These are phyloP conservation scores for Rhizopogon sp. DNA, from an alignment of 768 basidiomycete species.

Conservation along the genomic window DNA sequence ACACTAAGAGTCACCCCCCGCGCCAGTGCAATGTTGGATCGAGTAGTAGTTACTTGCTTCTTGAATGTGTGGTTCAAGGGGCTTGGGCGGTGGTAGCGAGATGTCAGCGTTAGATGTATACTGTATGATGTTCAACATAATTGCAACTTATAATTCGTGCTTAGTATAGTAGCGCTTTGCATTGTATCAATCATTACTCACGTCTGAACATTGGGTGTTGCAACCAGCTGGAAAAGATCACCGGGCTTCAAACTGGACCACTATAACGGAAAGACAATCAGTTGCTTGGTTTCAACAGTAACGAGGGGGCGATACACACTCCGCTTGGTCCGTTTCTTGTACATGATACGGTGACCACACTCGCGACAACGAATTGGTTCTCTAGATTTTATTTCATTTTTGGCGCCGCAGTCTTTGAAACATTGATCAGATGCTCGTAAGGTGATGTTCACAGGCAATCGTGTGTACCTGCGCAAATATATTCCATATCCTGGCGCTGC, in stretches of 20 bases:
- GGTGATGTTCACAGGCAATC: neutral
- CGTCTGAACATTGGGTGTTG: neutral
- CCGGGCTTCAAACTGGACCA: constrained; percentile 31
- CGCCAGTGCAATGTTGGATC: constrained; percentile 39
- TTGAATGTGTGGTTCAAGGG: constrained; percentile 47
- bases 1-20: constrained; percentile 37
- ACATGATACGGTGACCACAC: constrained; percentile 98
- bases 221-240: constrained; percentile 7
- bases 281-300: neutral
- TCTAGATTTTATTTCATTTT: constrained; percentile 85
- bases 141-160: constrained; percentile 4
- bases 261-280: constrained; percentile 9
- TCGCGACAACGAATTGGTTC: constrained; percentile 96
- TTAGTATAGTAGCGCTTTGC: neutral
- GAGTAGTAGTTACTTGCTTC: constrained; percentile 48
- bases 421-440: constrained; percentile 8
- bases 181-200: neutral
- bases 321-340: constrained; percentile 92
- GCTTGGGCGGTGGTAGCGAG: constrained; percentile 37
- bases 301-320: constrained; percentile 50
- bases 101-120: neutral
- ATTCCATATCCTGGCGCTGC: constrained; percentile 70
- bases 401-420: constrained; percentile 77
- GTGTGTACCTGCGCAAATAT: constrained; percentile 74
- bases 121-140: constrained; percentile 4